Evolutionary conservation across 225 moss, liverwort and hornwort genomes (phyloP).

Genomic region (Climacium dendroides): DNA sequence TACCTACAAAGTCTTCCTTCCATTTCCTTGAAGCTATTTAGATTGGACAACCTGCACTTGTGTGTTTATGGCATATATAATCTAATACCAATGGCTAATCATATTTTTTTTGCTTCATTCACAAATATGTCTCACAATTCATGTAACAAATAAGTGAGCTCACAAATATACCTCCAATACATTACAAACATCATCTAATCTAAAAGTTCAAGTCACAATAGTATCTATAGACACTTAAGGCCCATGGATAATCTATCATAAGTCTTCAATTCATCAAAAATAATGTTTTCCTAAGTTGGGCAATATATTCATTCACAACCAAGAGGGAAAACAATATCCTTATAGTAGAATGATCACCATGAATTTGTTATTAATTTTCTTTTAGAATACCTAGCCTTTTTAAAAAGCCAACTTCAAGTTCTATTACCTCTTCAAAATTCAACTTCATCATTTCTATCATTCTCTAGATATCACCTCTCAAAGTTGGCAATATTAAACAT

Average conservation of each 20-base stretch:
- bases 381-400: too few relatives aligned
- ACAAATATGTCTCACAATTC: too few relatives aligned
- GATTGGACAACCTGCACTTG: accelerated
- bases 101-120: too few relatives aligned
- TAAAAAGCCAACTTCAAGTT: background rate
- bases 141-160: too few relatives aligned
- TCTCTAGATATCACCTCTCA: accelerated
- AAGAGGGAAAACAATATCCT: accelerated
- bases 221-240: background rate
- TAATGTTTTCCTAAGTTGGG: background rate
- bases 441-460: accelerated
- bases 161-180: too few relatives aligned
- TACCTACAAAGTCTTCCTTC: background rate
- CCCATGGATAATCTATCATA: accelerated
- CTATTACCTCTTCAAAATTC: background rate
- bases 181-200: background rate
- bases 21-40: background rate
- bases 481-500: too few relatives aligned
- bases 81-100: too few relatives aligned
- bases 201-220: background rate
- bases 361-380: background rate
- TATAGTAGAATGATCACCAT: accelerated
- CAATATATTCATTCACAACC: background rate
- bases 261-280: background rate
- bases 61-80: too few relatives aligned